phyloP scores from a whole-genome alignment of 2,329 filamentous ascomycete species.

The Emergomyces africanus region DNA sequence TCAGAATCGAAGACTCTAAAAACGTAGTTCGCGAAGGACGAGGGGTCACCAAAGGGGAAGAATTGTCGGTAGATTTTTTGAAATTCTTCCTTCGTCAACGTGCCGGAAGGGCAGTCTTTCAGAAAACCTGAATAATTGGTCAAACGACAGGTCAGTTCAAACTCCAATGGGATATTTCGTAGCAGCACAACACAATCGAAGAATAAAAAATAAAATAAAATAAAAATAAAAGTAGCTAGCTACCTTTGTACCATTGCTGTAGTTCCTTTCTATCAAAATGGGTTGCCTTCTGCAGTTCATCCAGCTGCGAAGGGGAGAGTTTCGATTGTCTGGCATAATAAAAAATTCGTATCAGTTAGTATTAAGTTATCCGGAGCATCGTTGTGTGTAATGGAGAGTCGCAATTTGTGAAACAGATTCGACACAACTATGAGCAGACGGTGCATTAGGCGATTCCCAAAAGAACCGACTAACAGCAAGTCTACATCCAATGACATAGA shows the following conservation, averaged over 20 bases:
- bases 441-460: neutral
- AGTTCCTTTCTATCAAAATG: conserved; percentile 99
- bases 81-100: conserved; percentile 96
- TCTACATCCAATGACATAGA: neutral
- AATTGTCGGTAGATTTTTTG: conserved; percentile 99
- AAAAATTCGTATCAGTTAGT: conserved; percentile 8
- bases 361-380: neutral
- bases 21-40: conserved; percentile 95
- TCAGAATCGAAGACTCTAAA: conserved; percentile 99
- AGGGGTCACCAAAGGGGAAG: conserved; percentile 96
- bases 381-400: neutral
- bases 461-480: neutral
- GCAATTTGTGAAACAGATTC: neutral
- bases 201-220: conserved; percentile 17
- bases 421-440: neutral
- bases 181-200: neutral
- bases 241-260: conserved; percentile 99
- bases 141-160: neutral
- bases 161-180: neutral
- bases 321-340: conserved; percentile 70
- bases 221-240: too few relatives aligned
- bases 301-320: conserved; percentile 90
- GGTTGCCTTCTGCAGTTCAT: conserved; percentile 88
- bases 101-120: conserved; percentile 94
- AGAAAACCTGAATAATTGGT: conserved; percentile 58